These are phyloP conservation scores for Hydrangea macrophylla DNA, from an alignment of 148 eudicot genomes.

Conservation along the genomic window DNA sequence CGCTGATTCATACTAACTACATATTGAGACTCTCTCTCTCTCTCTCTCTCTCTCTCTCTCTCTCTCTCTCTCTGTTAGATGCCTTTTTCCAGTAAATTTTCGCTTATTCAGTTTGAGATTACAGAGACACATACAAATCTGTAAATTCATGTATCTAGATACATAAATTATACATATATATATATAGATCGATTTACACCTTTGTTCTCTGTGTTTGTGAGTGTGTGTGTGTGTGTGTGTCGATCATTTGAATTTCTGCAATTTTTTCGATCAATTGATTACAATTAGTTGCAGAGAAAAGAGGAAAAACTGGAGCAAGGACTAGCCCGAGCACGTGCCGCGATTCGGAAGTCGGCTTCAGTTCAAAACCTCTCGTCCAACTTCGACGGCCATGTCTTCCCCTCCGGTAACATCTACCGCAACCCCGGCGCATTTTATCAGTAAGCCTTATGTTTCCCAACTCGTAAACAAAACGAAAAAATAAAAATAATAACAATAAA, in stretches of 20 bases:
- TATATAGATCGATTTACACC: neutral
- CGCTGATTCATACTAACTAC: too few relatives aligned
- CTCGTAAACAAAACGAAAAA: neutral
- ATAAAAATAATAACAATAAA: too few relatives aligned
- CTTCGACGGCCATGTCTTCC: slow-evolving; percentile 6
- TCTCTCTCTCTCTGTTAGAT: too few relatives aligned
- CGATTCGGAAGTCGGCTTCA: slow-evolving; percentile 45
- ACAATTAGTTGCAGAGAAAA: slow-evolving; percentile 23
- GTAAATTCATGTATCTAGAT: neutral
- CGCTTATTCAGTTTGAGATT: neutral
- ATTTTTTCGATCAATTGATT: neutral
- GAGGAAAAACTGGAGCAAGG: slow-evolving; percentile 42
- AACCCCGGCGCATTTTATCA: slow-evolving; percentile 59
- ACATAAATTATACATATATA: neutral
- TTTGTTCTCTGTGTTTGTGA: neutral
- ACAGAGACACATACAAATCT: neutral
- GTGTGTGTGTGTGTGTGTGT: too few relatives aligned
- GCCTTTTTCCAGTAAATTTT: too few relatives aligned
- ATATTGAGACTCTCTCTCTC: too few relatives aligned
- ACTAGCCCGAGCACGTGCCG: slow-evolving; percentile 61
- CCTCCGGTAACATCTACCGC: slow-evolving; percentile 37
- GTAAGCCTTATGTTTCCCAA: slow-evolving; percentile 28
- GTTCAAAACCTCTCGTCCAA: slow-evolving; percentile 28
- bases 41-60: too few relatives aligned
- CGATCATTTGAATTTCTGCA: neutral